Conservation (phyloP, 768 basidiomycete species). For the Tricholoma hemisulphureum region DNA sequence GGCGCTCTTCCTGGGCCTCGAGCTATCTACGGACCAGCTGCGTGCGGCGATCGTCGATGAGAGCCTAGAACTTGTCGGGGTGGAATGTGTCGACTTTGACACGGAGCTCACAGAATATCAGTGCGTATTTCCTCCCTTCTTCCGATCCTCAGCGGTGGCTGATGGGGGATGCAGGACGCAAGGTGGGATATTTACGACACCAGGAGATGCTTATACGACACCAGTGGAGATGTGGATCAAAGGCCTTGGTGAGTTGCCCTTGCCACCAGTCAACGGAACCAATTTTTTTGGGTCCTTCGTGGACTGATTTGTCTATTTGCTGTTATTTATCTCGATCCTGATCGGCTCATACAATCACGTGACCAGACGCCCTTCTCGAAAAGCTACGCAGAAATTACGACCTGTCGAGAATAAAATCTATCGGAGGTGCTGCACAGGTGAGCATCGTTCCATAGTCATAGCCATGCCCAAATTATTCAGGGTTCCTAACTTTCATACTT, state of each 20-base stretch:
- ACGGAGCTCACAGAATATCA: conserved; percentile 75
- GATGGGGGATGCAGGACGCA: conserved; percentile 56
- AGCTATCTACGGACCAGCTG: conserved; percentile 81
- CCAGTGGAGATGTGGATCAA: conserved; percentile 92
- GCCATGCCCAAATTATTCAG: not conserved
- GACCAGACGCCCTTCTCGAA: conserved; percentile 69
- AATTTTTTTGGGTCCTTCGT: conserved; percentile 49
- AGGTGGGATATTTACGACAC: conserved; percentile 83
- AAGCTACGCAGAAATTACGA: conserved; percentile 72
- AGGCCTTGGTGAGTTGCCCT: conserved; percentile 62
- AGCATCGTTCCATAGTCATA: conserved; percentile 8
- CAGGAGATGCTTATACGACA: conserved; percentile 83
- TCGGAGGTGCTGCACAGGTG: conserved; percentile 80
- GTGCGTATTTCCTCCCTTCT: conserved; percentile 45
- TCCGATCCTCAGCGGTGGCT: conserved; percentile 10
- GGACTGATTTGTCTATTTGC: conserved; percentile 25
- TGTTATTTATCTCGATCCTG: conserved; percentile 22
- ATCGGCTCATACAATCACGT: conserved; percentile 31
- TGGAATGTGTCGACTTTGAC: conserved; percentile 84
- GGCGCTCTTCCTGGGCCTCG: conserved; percentile 73
- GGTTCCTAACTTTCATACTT: too few species aligned
- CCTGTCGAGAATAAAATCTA: conserved; percentile 65
- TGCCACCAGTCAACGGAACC: conserved; percentile 48
- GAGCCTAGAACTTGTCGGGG: conserved; percentile 75
- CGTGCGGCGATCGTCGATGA: conserved; percentile 84